Percentiles rank a stretch among this genome's conserved stretches.
Conservation (phyloP, 345 rosid genomes). For the Melaleuca quinquenervia region DNA sequence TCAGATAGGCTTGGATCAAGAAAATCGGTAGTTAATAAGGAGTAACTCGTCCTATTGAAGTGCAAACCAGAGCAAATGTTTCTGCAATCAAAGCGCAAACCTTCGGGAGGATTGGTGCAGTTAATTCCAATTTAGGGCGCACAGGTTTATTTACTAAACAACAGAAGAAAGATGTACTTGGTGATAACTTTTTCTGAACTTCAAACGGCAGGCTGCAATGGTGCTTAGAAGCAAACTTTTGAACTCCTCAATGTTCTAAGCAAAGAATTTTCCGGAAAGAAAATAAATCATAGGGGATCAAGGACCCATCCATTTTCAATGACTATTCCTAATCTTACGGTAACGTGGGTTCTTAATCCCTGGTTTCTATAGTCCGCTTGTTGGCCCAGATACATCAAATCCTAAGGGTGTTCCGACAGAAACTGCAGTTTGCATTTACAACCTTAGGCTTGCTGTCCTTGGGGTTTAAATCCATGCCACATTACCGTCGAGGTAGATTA, state of each 20-base stretch:
- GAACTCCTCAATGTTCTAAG: not conserved
- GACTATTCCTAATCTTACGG: not conserved
- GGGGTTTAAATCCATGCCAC: not conserved
- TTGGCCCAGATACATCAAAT: not conserved
- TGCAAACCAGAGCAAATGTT: not conserved
- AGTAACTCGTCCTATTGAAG: not conserved
- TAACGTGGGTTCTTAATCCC: not conserved
- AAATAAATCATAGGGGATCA: not conserved
- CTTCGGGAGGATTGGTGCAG: not conserved
- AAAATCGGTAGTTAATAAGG: not conserved
- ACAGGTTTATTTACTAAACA: not conserved
- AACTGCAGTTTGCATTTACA: not conserved
- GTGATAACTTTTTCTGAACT: not conserved
- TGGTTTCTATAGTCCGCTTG: not conserved
- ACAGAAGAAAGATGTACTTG: not conserved
- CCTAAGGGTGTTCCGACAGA: not conserved
- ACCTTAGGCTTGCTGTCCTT: not conserved
- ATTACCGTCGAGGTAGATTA: not conserved
- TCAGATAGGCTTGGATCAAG: not conserved
- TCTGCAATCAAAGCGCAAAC: not conserved
- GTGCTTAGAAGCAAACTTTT: not conserved
- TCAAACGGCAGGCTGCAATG: not conserved
- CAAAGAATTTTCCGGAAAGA: not conserved
- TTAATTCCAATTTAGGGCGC: not conserved
- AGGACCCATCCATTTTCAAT: not conserved